Evolutionary conservation across 805 yeast genomes (phyloP).

Genomic region (Barnettozyma botsteinii): DNA sequence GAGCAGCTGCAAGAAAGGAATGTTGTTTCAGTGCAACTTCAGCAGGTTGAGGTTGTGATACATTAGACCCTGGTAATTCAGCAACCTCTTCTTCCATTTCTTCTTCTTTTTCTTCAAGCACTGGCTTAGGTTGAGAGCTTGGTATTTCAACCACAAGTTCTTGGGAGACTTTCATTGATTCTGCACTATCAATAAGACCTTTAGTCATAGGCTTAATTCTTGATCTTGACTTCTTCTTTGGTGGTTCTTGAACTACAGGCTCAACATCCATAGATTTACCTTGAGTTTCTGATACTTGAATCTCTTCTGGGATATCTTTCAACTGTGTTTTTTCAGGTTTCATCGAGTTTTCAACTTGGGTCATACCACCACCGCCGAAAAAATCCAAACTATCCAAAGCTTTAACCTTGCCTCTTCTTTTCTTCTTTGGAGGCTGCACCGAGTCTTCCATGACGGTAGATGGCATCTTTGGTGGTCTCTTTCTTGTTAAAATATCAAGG

Average conservation of each 20-base stretch:
- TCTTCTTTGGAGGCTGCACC: constrained; percentile 11
- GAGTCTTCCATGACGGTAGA: not conserved
- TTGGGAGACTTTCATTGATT: not conserved
- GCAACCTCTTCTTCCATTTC: not conserved
- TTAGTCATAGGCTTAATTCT: constrained; percentile 8
- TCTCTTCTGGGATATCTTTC: constrained; percentile 1
- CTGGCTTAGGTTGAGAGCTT: not conserved
- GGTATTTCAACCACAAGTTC: not conserved
- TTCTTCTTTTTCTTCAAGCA: not conserved
- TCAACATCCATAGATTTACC: not conserved
- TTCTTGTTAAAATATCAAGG: constrained; percentile 8
- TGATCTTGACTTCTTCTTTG: constrained; percentile 9
- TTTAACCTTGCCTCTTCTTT: constrained; percentile 21
- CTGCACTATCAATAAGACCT: not conserved
- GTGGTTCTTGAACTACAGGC: not conserved
- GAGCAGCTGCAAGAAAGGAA: constrained; percentile 16
- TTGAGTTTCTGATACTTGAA: too few species aligned
- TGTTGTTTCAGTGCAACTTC: not conserved
- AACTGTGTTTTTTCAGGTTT: not conserved
- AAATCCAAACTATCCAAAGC: constrained; percentile 32
- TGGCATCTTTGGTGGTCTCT: constrained; percentile 10
- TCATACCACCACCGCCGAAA: constrained; percentile 34
- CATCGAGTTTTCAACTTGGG: constrained; percentile 1
- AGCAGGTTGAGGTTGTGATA: not conserved
- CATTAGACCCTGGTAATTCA: not conserved